Conservation (phyloP, 805 yeast species). For the Kodamaea neixiangensis region DNA sequence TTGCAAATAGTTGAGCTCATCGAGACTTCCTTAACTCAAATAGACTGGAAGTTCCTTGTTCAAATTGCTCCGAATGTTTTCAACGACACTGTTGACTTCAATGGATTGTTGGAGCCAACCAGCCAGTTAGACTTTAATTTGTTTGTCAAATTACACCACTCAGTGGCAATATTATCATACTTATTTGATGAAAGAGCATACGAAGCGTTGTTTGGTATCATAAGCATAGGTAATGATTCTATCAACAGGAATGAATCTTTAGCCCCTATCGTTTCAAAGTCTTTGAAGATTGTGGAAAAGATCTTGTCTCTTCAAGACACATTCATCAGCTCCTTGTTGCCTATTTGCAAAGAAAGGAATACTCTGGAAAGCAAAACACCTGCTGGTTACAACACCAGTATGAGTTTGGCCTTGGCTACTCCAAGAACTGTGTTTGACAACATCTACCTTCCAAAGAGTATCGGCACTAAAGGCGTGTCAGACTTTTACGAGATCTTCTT, state of each 20-base stretch:
- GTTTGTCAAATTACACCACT: constrained; percentile 66
- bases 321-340: constrained; percentile 56
- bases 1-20: constrained; percentile 53
- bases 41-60: constrained; percentile 48
- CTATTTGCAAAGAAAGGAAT: constrained; percentile 37
- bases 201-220: constrained; percentile 54
- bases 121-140: constrained; percentile 22
- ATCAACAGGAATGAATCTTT: constrained; percentile 44
- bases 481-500: constrained; percentile 73
- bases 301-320: constrained; percentile 58
- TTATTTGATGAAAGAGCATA: constrained; percentile 62
- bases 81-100: constrained; percentile 6
- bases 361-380: constrained; percentile 10
- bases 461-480: constrained; percentile 61
- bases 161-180: constrained; percentile 61
- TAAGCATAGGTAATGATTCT: constrained; percentile 61
- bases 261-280: constrained; percentile 37
- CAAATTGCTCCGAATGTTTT: constrained; percentile 39
- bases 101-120: constrained; percentile 19
- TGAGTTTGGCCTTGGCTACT: constrained; percentile 23
- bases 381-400: constrained; percentile 18
- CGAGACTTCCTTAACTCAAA: constrained; percentile 33
- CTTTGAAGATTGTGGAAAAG: constrained; percentile 47
- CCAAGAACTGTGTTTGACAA: constrained; percentile 28
- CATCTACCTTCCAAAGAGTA: constrained; percentile 40